Percentiles rank a stretch among this genome's conserved stretches.
Evolutionary conservation across 441 rosid genomes (phyloP).

Genomic region (Viola pubescens): DNA sequence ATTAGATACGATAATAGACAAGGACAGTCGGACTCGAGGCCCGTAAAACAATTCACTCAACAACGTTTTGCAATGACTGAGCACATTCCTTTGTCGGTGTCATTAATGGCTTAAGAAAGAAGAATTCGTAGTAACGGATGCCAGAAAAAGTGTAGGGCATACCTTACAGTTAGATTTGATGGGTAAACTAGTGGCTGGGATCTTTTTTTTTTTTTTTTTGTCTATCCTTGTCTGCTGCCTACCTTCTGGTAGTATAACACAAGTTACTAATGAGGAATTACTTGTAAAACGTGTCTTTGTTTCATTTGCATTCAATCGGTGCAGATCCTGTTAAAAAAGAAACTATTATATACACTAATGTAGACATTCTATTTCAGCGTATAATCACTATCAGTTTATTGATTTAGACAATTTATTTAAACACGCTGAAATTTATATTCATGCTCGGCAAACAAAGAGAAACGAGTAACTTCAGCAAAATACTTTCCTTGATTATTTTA

Average conservation of each 20-base stretch:
- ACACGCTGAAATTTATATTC: background rate
- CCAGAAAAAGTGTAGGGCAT: background rate
- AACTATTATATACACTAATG: too few species aligned
- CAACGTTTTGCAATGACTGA: background rate
- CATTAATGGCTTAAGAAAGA: background rate
- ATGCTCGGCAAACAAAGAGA: background rate
- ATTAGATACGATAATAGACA: too few species aligned
- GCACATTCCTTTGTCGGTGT: slow-evolving; percentile 7
- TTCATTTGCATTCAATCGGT: background rate
- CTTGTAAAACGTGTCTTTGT: background rate
- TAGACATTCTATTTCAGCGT: too few species aligned
- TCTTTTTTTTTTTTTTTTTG: background rate
- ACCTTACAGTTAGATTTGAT: too few species aligned
- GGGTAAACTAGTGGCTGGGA: background rate
- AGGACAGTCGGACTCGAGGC: too few species aligned
- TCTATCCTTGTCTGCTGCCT: slow-evolving; percentile 9
- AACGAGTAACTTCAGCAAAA: background rate
- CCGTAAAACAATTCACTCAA: too few species aligned
- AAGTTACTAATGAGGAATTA: background rate
- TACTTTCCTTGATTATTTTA: background rate
- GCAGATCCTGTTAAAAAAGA: too few species aligned
- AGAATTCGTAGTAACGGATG: slow-evolving; percentile 4
- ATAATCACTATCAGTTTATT: too few species aligned
- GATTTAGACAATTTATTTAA: too few species aligned
- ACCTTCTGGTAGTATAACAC: background rate